These are phyloP conservation scores for Kwoniella sp. DNA, from an alignment of 768 basidiomycete genomes.

Conservation along the genomic window DNA sequence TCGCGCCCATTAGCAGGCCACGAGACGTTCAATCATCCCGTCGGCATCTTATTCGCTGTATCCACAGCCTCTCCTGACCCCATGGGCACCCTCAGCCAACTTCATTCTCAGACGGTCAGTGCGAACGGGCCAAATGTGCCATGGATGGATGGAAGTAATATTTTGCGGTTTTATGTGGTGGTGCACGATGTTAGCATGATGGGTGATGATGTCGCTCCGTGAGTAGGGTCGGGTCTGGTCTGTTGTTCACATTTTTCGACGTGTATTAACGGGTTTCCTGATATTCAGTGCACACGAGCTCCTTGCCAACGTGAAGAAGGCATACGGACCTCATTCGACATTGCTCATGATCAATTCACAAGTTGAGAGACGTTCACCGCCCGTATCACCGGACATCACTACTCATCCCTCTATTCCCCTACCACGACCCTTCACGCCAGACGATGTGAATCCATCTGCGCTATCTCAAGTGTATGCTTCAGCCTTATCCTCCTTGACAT, in stretches of 20 bases:
- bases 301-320: constrained; percentile 50
- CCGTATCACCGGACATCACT: constrained; percentile 35
- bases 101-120: constrained; percentile 32
- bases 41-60: constrained; percentile 50
- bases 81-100: constrained; percentile 38
- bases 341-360: constrained; percentile 53
- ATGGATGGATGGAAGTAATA: constrained; percentile 46
- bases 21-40: constrained; percentile 55
- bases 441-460: constrained; percentile 33
- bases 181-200: constrained; percentile 51
- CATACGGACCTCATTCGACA: constrained; percentile 54
- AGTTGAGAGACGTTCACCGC: constrained; percentile 19
- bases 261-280: not conserved
- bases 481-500: constrained; percentile 43
- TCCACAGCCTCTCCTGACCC: constrained; percentile 51
- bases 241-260: not conserved
- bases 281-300: constrained; percentile 44
- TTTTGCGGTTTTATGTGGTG: constrained; percentile 52
- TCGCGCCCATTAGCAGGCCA: constrained; percentile 47
- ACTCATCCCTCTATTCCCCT: constrained; percentile 46
- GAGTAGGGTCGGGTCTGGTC: constrained; percentile 23
- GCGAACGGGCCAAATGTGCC: constrained; percentile 33
- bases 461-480: constrained; percentile 50
- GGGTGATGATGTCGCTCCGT: constrained; percentile 41
- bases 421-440: constrained; percentile 42